Evolutionary conservation across 768 basidiomycete species (phyloP), one percentile per base, ranked within the genome.

Genomic region (Tremella fuciformis): DNA sequence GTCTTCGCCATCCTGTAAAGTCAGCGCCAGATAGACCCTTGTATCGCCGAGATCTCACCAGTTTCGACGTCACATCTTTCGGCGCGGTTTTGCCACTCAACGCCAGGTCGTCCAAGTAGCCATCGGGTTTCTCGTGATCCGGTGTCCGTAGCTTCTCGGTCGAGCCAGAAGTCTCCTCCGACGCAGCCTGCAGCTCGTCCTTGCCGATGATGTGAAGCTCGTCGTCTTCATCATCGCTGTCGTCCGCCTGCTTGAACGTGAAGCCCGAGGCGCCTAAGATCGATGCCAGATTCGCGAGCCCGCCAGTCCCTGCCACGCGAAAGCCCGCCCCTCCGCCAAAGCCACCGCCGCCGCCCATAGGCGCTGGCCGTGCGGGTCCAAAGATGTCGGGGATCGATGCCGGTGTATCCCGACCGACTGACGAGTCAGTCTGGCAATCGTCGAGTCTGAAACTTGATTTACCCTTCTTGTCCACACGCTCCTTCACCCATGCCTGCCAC

Each of bases 401-500:
- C 11, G 93, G 92, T 1, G 94, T 97, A 29, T 80, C 73, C 76
- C 87, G 88, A 16, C 91, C 91, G 70, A 86, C 82, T 74, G 47
- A 13, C 13, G 2, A 8, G 16, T 58, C 18, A 41, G 48, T n/a
- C 18, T 21, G 8, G 16, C 18, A 9, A 7, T 16, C 15, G 2
- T 2, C 9, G 13, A 18, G 6, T 8, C 6, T 25, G 40, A 41
- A 11, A 11, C 3, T 11, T 2, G 38, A 72, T 70, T 60, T 51
- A 75, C 74, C 59, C 41, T 84, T 80, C 19, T 81, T 82, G 73
- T 89, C 82, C 48, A 93, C 88, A 39, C 93, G 85, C 50, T 91
- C 84, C 47, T 81, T 83, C 58, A 99, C 77, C 94, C 94, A 97
- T 38, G 82, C 75, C 70, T 89, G 88, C 96, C 96, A 98, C 72